Percentiles rank a stretch among this genome's conserved stretches.
phyloP scores from a whole-genome alignment of 176 grass and related monocot genomes.

The Olyra latifolia region DNA sequence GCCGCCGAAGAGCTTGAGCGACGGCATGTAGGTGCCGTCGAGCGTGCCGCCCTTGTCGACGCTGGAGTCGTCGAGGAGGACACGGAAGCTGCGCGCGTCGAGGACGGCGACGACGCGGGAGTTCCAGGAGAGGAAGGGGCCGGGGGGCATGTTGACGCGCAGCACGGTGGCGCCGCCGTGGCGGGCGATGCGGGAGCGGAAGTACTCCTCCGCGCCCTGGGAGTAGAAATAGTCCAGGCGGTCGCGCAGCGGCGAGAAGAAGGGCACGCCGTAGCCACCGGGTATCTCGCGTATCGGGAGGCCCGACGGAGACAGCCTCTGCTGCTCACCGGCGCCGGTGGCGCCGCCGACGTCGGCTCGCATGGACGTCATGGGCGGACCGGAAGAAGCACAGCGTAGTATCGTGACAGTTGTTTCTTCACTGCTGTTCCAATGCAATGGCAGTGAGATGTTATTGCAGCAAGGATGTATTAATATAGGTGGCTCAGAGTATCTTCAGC shows the following conservation, averaged over 20 bases:
- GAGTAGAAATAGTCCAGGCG: slow-evolving; percentile 82
- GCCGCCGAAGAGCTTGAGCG: slow-evolving; percentile 54
- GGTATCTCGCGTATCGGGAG: slow-evolving; percentile 55
- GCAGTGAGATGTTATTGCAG: no score
- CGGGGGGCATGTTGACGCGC: slow-evolving; percentile 64
- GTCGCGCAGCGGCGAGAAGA: slow-evolving; percentile 57
- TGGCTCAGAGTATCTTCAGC: no score
- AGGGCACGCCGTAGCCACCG: slow-evolving; percentile 54
- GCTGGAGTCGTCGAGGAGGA: slow-evolving; percentile 53
- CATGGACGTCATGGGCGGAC: slow-evolving; percentile 4
- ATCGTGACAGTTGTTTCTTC: not conserved
- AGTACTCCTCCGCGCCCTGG: slow-evolving; percentile 61
- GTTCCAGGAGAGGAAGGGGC: slow-evolving; percentile 46
- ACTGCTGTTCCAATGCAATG: not conserved
- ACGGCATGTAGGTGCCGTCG: slow-evolving; percentile 68
- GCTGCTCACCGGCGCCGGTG: not conserved
- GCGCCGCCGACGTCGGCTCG: not conserved
- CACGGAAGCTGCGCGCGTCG: slow-evolving; percentile 70
- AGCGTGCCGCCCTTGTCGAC: slow-evolving; percentile 76
- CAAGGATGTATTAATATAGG: no score
- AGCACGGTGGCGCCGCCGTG: slow-evolving; percentile 73
- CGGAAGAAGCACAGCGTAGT: not conserved
- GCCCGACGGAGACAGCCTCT: slow-evolving; percentile 45
- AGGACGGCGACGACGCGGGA: slow-evolving; percentile 67
- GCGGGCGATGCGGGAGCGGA: slow-evolving; percentile 56